Percentiles rank a stretch among this genome's conserved stretches.
These are phyloP conservation scores for Alternaria gaisen DNA, from an alignment of 2,329 filamentous ascomycete genomes.

Conservation along the genomic window DNA sequence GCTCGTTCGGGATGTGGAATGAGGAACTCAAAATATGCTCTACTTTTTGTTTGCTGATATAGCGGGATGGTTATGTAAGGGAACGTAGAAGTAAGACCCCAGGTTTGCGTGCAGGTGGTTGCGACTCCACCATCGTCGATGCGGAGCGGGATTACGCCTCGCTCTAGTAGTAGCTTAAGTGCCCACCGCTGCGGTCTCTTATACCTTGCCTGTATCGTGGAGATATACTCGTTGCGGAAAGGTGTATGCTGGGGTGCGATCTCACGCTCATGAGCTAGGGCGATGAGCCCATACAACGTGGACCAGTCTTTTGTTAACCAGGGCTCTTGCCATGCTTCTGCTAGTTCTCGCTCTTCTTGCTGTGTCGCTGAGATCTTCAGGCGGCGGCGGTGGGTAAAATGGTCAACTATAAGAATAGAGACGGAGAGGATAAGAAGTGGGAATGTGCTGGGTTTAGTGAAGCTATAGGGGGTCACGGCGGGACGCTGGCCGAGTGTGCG, in stretches of 20 bases:
- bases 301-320: conserved; percentile 5
- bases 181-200: background rate
- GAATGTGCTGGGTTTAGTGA: background rate
- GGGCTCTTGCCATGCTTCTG: background rate
- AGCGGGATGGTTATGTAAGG: background rate
- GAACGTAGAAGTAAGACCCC: background rate
- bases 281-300: background rate
- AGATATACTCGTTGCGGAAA: background rate
- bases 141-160: conserved; percentile 1
- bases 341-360: background rate
- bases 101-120: background rate
- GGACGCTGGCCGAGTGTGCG: background rate
- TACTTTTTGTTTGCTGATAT: conserved; percentile 10
- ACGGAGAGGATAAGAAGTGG: background rate
- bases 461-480: background rate
- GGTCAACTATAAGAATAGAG: background rate
- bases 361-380: no score
- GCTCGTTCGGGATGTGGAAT: conserved; percentile 18
- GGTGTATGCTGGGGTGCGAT: background rate
- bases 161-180: background rate
- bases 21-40: conserved; percentile 28
- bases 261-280: background rate
- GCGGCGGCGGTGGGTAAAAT: background rate
- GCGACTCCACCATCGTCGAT: conserved; percentile 1
- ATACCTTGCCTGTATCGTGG: background rate